A percentile compares a stretch with the other conserved stretches of the same genome.
Evolutionary conservation across 495 filamentous ascomycete species (phyloP).

Genomic region (Elasticomyces elasticus): DNA sequence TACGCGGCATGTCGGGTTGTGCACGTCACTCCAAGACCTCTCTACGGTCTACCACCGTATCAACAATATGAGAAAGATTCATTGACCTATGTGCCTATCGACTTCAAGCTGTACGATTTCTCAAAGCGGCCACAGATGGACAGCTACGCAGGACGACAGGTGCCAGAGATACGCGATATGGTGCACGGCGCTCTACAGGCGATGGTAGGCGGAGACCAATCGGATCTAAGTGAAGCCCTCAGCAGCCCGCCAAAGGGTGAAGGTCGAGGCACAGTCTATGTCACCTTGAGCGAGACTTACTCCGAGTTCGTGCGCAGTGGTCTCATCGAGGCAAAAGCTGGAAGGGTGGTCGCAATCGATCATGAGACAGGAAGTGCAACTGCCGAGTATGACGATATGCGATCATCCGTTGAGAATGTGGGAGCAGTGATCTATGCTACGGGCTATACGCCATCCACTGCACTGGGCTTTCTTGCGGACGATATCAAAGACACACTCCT

Average conservation of each 20-base stretch:
- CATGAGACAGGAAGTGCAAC: conserved; percentile 28
- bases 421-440: conserved; percentile 65
- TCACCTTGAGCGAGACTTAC: conserved; percentile 63
- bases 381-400: conserved; percentile 24
- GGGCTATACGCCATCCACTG: conserved; percentile 55
- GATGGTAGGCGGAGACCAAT: conserved; percentile 55
- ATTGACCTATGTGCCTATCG: conserved; percentile 60
- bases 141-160: conserved; percentile 20
- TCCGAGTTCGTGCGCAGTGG: conserved; percentile 58
- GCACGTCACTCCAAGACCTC: conserved; percentile 58
- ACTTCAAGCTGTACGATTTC: conserved; percentile 65
- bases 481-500: conserved; percentile 47
- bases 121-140: conserved; percentile 39
- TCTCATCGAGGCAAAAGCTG: conserved; percentile 43
- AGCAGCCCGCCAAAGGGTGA: conserved; percentile 28
- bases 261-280: conserved; percentile 44
- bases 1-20: conserved; percentile 42
- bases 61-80: conserved; percentile 32
- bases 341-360: conserved; percentile 25
- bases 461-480: conserved; percentile 50
- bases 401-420: conserved; percentile 43
- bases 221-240: conserved; percentile 36
- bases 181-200: conserved; percentile 13
- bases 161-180: conserved; percentile 6
- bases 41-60: conserved; percentile 64